Evolutionary conservation across 1,284 basidiomycete genomes (phyloP).

Genomic region (Chalciporus sp.): DNA sequence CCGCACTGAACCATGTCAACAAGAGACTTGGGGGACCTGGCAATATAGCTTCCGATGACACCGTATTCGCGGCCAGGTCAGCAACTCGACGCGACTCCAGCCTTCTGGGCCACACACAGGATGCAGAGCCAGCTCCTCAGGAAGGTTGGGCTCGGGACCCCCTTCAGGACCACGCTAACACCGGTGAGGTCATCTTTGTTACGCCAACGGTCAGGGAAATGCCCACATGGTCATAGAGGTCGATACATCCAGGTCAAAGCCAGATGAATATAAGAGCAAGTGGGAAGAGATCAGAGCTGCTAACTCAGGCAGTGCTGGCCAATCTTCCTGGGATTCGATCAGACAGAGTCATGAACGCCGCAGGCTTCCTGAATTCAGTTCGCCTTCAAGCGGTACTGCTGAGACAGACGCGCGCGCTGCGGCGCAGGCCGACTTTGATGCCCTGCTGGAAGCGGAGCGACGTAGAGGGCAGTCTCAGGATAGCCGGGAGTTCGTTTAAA

Average conservation of each 20-base stretch:
- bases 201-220: neutral
- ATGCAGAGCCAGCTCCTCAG: conserved; percentile 13
- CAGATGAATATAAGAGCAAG: conserved; percentile 36
- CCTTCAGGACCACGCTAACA: conserved; percentile 9
- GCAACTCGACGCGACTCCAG: conserved; percentile 11
- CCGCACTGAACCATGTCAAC: conserved; percentile 44
- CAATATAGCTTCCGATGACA: conserved; percentile 25
- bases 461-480: conserved; percentile 30
- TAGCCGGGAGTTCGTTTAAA: conserved; percentile 9
- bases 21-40: conserved; percentile 33
- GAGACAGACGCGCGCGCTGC: conserved; percentile 39
- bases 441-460: conserved; percentile 58
- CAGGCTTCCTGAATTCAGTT: conserved; percentile 28
- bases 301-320: conserved; percentile 46
- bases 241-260: conserved; percentile 14
- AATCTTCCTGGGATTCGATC: conserved; percentile 67
- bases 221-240: conserved; percentile 7
- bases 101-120: conserved; percentile 10
- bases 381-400: conserved; percentile 13
- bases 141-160: conserved; percentile 27
- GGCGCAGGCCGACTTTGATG: conserved; percentile 61
- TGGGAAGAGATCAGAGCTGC: conserved; percentile 68
- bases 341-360: conserved; percentile 58
- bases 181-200: conserved; percentile 11
- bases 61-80: conserved; percentile 18